Base-by-base conservation (phyloP, 495 filamentous ascomycete genomes). In the Penicillium alfredii region DNA sequence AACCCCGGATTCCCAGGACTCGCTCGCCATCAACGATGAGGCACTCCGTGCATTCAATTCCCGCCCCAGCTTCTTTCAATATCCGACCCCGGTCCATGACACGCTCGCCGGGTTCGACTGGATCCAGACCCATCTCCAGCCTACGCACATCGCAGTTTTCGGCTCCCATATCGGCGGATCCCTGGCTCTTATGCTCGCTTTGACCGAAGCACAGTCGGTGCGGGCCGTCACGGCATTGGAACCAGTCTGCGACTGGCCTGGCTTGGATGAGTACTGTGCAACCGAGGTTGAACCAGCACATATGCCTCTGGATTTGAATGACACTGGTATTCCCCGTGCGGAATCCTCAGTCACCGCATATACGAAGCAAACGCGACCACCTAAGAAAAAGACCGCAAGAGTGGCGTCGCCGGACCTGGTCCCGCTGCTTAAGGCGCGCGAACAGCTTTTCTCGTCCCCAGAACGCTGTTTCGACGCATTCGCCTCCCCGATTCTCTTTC, bases 401-500 rank as follows among this genome's bases (percentile, higher is more conserved):
- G 6, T 53, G 0, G 53, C 64, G 0, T 62, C 59, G 1, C 34
- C 38, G 6, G 63, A 64, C 22, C 48, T 71, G 6, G 39, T 66
- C 4, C 51, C 55, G 0, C 59, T 66, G 3, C 56, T 67, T 1
- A 18, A 57, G n/a, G 63, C 63, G 1, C 59, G 72, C 8, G 49
- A 58, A 12, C 13, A 40, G 3, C 51, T 72, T 14, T 81, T 81
- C 46, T 14, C 49, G 3, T 63, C 57, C 2, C 62, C 68, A 6
- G 68, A 72, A 35, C 45, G 65, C 9, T 76, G 63, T 45, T 77
- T 77, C 27, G 76, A 79, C 41, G 58, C 74, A 1, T 79, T 81
- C 44, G 76, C 77, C 1, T 78, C 73, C 4, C 76, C 77, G 0
- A 56, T 76, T 6, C 60, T 77, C 3, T 78, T 78, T 47, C 73